Evolutionary conservation across 108 stramenopile species (phyloP), one percentile per base, ranked within the genome.

Genomic region (Fistulifera pelliculosa): DNA sequence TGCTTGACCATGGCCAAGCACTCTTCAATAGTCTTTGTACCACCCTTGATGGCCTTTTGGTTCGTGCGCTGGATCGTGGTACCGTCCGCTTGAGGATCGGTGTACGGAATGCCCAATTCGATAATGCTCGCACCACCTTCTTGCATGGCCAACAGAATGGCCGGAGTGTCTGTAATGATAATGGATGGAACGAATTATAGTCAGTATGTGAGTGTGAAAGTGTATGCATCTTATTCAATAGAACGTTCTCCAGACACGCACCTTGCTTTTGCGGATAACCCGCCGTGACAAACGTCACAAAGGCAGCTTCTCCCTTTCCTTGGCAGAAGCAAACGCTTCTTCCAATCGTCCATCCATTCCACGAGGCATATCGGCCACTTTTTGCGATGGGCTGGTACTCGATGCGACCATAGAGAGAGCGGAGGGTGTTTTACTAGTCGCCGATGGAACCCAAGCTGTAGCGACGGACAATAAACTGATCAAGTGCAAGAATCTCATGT

Each of bases 71-170:
- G 90, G 61, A 99, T 97, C 38, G 96, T 97, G 19, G 96, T 84
- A 23, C 98, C 98, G 68, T 99, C 98, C 17, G 98, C 98, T 73
- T 96, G 96, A 19, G 98, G 98, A 72, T 99, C 98, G 13, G 96
- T 96, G 85, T 97, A 99, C 22, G 98, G 98, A 35, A 99, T 73
- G 27, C 98, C 98, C 2, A 99, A 77, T 58, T 99, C 98, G 69
- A 99, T 97, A 28, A 99, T 58, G 48, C 94, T 71, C 2, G 95
- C 83, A 23, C 98, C 98, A 41, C 95, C 96, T 35, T 77, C 84
- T 74, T 98, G 90, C 83, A 99, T 85, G 50, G 89, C 95, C 40
- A 97, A 70, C 47, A 99, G 72, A 41, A 97, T 79, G n/a, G 87
- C 62, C 21, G 96, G 92, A 6, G 98, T 97, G 69, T 90, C 90